phyloP scores from a whole-genome alignment of 2,329 filamentous ascomycete species.

The Eurotiales sp. region DNA sequence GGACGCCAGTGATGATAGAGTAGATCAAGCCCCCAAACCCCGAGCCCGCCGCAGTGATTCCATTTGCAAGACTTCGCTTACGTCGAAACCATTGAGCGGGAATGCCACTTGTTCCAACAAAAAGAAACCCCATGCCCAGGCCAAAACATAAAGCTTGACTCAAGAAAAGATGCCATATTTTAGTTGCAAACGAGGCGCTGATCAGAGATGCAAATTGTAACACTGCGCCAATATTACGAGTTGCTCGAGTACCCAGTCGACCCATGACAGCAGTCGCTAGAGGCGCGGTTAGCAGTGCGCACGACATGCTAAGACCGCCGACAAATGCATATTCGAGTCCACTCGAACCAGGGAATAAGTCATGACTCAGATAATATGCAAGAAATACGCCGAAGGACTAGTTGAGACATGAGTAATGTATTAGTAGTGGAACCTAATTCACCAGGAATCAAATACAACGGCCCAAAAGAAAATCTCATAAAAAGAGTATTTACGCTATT shows the following conservation, averaged over 20 bases:
- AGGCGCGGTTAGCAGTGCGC: slow-evolving; percentile 55
- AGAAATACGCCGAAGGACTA: slow-evolving; percentile 57
- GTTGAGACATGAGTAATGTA: not conserved
- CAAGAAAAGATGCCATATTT: slow-evolving; percentile 60
- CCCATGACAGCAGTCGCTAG: slow-evolving; percentile 53
- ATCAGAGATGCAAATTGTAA: slow-evolving; percentile 55
- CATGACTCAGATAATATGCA: slow-evolving; percentile 54
- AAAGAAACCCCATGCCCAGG: slow-evolving; percentile 60
- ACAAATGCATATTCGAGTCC: slow-evolving; percentile 58
- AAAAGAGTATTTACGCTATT: slow-evolving; percentile 50
- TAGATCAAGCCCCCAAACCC: slow-evolving; percentile 61
- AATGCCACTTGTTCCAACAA: slow-evolving; percentile 55
- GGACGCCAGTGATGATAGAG: slow-evolving; percentile 54
- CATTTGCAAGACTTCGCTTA: slow-evolving; percentile 56
- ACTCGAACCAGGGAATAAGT: slow-evolving; percentile 54
- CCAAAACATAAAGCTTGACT: slow-evolving; percentile 60
- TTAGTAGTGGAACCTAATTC: too few species aligned
- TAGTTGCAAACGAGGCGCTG: slow-evolving; percentile 45
- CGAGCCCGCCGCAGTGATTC: slow-evolving; percentile 55
- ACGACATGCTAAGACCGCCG: slow-evolving; percentile 57
- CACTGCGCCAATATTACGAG: slow-evolving; percentile 53
- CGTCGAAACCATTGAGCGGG: slow-evolving; percentile 61
- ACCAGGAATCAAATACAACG: too few species aligned
- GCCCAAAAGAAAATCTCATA: not conserved
- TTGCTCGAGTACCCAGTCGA: slow-evolving; percentile 50